Evolutionary conservation across 2,329 filamentous ascomycete species (phyloP).

Genomic region (Colletotrichum somersetense): DNA sequence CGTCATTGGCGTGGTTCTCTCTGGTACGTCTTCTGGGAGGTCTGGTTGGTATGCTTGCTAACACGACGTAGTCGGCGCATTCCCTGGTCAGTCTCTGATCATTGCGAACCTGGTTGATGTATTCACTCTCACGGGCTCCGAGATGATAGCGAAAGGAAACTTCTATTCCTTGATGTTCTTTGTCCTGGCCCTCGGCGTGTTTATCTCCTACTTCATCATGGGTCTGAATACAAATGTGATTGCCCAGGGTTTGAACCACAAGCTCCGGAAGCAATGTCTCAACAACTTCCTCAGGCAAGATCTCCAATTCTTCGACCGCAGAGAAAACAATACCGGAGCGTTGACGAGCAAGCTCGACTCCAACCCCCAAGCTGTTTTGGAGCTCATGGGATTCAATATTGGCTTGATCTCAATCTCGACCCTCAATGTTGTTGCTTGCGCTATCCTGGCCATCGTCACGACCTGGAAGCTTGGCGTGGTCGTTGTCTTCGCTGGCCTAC

Average conservation of each 20-base stretch:
- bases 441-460: conserved; percentile 57
- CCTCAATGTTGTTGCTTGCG: conserved; percentile 54
- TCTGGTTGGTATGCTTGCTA: not conserved
- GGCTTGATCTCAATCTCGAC: conserved; percentile 55
- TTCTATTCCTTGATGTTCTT: conserved; percentile 70
- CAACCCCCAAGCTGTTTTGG: conserved; percentile 55
- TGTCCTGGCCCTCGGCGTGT: conserved; percentile 59
- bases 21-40: conserved; percentile 40
- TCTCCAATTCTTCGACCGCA: conserved; percentile 57
- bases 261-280: conserved; percentile 48
- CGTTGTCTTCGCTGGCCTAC: conserved; percentile 58
- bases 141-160: conserved; percentile 57
- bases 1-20: conserved; percentile 48
- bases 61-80: conserved; percentile 49
- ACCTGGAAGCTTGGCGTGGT: conserved; percentile 64
- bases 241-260: conserved; percentile 46
- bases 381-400: conserved; percentile 59
- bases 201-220: conserved; percentile 58
- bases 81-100: conserved; percentile 59
- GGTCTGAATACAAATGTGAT: conserved; percentile 54
- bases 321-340: conserved; percentile 56
- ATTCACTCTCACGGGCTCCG: conserved; percentile 52
- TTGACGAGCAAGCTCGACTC: conserved; percentile 53
- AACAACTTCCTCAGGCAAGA: conserved; percentile 55
- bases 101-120: conserved; percentile 57